These are phyloP conservation scores for Lizonia empirigonia DNA, from an alignment of 2,329 filamentous ascomycete genomes.

Conservation along the genomic window DNA sequence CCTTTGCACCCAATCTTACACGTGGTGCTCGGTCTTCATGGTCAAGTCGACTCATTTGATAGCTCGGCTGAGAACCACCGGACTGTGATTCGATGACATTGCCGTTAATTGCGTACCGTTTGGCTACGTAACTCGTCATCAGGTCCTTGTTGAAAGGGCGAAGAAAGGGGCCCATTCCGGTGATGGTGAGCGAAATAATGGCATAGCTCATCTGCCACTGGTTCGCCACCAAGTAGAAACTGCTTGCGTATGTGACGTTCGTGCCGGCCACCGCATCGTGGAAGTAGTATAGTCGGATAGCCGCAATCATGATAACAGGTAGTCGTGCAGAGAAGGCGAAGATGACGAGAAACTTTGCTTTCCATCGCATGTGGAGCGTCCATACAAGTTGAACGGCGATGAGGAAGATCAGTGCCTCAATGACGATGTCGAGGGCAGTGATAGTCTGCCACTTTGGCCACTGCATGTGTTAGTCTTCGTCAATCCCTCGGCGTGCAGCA, in stretches of 20 bases:
- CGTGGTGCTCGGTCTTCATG: not conserved
- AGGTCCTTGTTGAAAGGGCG: conserved; percentile 40
- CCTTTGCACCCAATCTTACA: not conserved
- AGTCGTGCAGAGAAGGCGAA: conserved; percentile 40
- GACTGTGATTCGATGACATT: conserved; percentile 12
- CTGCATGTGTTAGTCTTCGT: conserved; percentile 18
- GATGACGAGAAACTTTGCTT: conserved; percentile 35
- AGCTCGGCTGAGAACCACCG: conserved; percentile 6
- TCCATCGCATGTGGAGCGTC: conserved; percentile 35
- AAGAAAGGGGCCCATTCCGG: conserved; percentile 41
- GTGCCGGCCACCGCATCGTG: conserved; percentile 21
- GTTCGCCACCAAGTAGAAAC: conserved; percentile 37
- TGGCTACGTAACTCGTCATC: conserved; percentile 26
- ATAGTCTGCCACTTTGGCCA: conserved; percentile 40
- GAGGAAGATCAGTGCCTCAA: conserved; percentile 36
- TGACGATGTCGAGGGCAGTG: conserved; percentile 34
- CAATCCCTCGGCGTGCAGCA: no score
- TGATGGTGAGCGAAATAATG: conserved; percentile 41
- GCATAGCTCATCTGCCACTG: conserved; percentile 47
- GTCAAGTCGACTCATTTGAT: conserved; percentile 9
- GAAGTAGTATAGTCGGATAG: conserved; percentile 36
- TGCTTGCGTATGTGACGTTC: conserved; percentile 24
- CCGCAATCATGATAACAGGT: conserved; percentile 34
- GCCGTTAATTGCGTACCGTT: conserved; percentile 16
- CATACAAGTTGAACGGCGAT: conserved; percentile 35